These are phyloP conservation scores for Hygrophorus pudorinus DNA, from an alignment of 768 basidiomycete species.

Conservation along the genomic window DNA sequence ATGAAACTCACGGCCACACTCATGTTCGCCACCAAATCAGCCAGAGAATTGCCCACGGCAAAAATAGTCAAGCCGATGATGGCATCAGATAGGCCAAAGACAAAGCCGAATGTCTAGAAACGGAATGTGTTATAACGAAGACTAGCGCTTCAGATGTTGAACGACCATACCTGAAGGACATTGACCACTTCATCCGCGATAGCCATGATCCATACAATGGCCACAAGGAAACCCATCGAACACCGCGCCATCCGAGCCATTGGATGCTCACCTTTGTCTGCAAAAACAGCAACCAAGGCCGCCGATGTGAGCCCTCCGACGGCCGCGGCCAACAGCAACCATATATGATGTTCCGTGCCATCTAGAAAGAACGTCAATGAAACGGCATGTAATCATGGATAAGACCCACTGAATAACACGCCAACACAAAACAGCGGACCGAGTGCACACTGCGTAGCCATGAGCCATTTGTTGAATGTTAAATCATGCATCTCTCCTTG, in stretches of 20 bases:
- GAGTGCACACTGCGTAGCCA: slow-evolving; percentile 70
- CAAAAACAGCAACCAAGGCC: slow-evolving; percentile 48
- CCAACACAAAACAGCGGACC: slow-evolving; percentile 71
- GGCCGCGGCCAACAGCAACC: slow-evolving; percentile 45
- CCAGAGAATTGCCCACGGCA: slow-evolving; percentile 91
- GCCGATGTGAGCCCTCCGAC: slow-evolving; percentile 46
- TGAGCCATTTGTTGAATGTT: slow-evolving; percentile 72
- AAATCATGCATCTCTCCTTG: slow-evolving; percentile 60
- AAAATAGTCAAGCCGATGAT: slow-evolving; percentile 97
- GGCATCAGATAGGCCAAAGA: slow-evolving; percentile 93
- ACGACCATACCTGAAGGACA: slow-evolving; percentile 61
- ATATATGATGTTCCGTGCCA: slow-evolving; percentile 31
- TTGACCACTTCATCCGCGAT: slow-evolving; percentile 95
- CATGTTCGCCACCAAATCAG: slow-evolving; percentile 95
- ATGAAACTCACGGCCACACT: slow-evolving; percentile 66
- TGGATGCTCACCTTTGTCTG: slow-evolving; percentile 46
- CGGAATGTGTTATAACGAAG: slow-evolving; percentile 6
- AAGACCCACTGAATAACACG: slow-evolving; percentile 66
- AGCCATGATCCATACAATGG: slow-evolving; percentile 97
- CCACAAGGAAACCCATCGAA: slow-evolving; percentile 82
- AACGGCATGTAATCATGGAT: background rate
- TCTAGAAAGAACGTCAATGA: slow-evolving; percentile 23
- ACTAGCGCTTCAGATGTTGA: background rate
- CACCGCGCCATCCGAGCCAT: slow-evolving; percentile 62
- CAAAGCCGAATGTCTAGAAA: slow-evolving; percentile 76